These are phyloP conservation scores for Boletus sp. DNA, from an alignment of 768 basidiomycete species.

Conservation along the genomic window DNA sequence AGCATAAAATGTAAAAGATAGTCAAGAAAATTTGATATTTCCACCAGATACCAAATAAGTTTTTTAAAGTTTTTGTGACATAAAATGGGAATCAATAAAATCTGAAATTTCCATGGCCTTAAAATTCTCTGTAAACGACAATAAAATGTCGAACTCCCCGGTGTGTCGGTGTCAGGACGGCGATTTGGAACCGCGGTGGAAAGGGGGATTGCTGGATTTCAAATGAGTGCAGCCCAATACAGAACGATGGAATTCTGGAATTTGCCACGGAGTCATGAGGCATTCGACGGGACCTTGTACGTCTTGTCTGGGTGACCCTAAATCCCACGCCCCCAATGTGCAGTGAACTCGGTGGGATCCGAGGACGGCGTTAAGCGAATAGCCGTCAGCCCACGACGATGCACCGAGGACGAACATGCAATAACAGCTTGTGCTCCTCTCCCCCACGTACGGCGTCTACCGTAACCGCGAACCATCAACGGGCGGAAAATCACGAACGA, in stretches of 20 bases:
- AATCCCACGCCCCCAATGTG: too few species aligned
- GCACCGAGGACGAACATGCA: not conserved
- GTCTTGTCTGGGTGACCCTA: not conserved
- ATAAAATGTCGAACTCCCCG: too few species aligned
- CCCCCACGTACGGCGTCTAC: not conserved
- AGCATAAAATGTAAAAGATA: too few species aligned
- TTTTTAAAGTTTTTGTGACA: too few species aligned
- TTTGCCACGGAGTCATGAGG: not conserved
- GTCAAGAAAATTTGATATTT: too few species aligned
- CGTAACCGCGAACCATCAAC: not conserved
- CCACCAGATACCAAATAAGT: too few species aligned
- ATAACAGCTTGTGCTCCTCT: not conserved
- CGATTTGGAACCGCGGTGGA: not conserved
- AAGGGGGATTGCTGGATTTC: not conserved
- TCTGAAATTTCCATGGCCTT: too few species aligned
- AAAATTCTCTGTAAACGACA: too few species aligned
- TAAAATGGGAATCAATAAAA: too few species aligned
- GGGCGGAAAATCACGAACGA: not conserved
- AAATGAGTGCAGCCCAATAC: not conserved
- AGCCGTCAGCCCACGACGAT: not conserved
- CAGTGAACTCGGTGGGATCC: constrained; percentile 1
- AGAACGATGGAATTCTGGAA: not conserved
- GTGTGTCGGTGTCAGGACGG: not conserved
- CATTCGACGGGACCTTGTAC: not conserved
- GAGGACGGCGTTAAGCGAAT: not conserved